Base-by-base conservation (phyloP, 2,329 filamentous ascomycete genomes). In the Botrytis cinerea region DNA sequence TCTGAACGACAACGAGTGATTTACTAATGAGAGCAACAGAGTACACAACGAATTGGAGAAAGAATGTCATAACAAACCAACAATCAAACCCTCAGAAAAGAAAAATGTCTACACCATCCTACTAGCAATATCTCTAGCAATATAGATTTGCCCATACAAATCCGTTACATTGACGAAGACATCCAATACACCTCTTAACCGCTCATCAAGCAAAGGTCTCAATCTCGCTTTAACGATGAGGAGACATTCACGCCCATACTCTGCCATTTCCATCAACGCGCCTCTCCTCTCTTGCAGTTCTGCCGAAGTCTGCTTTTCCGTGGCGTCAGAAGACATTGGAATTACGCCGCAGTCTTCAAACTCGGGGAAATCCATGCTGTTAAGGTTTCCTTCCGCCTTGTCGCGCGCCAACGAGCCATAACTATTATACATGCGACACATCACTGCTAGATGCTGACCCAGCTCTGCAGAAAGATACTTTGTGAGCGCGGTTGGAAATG, bases 391-490 rank as follows among this genome's bases (percentile, higher is more conserved):
- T 71, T 84, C 83, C 1, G 75, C 77, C 3, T 45, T 35, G 70
- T 82, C 81, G 2, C 81, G 78, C 6, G 62, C 60, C 1, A 79
- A 38, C 5, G 80, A 82, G 1, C 81, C 82, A 32, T 78, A 79
- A 74, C 83, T 82, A 46, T 83, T 83, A 73, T 83, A 82, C 73
- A 79, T 78, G 51, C 77, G 78, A 70, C 77, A 81, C 76, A 81
- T 75, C 40, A 76, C 78, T 18, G 80, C 75, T 12, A 80, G 78
- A 73, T 80, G 77, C 3, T 57, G 70, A 28, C 63, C 59, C 59
- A 77, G 54, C 28, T 63, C 74, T 22, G 66, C 57, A 2, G 68
- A 73, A 22, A 76, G 32, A 64, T 75, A 74, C 35, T 51, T 51
- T 14, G 63, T 51, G 28, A 46, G 28, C 32, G 9, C 43, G 4